Evolutionary conservation across 2,329 filamentous ascomycete species (phyloP).

Genomic region (Phialophora chinensis): DNA sequence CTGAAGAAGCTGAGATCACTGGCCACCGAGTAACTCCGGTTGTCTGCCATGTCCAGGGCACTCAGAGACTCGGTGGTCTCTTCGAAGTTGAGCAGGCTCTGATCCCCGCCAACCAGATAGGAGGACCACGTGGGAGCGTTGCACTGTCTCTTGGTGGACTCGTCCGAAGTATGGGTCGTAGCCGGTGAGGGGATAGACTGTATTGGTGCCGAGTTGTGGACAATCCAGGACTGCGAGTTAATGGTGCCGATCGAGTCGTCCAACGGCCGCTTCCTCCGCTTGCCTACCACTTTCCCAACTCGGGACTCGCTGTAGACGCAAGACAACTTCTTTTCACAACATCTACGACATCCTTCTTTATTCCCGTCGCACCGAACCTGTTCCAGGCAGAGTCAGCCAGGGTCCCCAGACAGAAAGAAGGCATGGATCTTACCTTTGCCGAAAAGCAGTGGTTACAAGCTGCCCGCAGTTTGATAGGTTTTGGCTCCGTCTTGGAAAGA

Average conservation of each 20-base stretch:
- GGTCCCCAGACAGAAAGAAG: not conserved
- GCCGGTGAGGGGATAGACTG: constrained; percentile 38
- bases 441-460: constrained; percentile 40
- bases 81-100: constrained; percentile 31
- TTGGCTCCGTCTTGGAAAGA: constrained; percentile 28
- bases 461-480: constrained; percentile 39
- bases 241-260: constrained; percentile 34
- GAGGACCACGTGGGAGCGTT: constrained; percentile 30
- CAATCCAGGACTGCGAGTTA: constrained; percentile 31
- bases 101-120: constrained; percentile 31
- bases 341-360: constrained; percentile 39
- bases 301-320: constrained; percentile 40
- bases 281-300: constrained; percentile 40
- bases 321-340: constrained; percentile 37
- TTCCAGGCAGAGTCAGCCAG: constrained; percentile 16
- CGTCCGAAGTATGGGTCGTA: constrained; percentile 32
- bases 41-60: constrained; percentile 34
- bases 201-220: constrained; percentile 25
- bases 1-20: constrained; percentile 34
- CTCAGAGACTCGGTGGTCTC: constrained; percentile 31
- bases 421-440: constrained; percentile 34
- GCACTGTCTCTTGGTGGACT: constrained; percentile 28
- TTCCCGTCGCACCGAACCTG: constrained; percentile 41
- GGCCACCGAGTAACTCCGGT: constrained; percentile 33
- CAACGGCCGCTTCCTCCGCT: constrained; percentile 39